Evolutionary conservation across 441 rosid genomes (phyloP).

Genomic region (Flueggea neowawraea): DNA sequence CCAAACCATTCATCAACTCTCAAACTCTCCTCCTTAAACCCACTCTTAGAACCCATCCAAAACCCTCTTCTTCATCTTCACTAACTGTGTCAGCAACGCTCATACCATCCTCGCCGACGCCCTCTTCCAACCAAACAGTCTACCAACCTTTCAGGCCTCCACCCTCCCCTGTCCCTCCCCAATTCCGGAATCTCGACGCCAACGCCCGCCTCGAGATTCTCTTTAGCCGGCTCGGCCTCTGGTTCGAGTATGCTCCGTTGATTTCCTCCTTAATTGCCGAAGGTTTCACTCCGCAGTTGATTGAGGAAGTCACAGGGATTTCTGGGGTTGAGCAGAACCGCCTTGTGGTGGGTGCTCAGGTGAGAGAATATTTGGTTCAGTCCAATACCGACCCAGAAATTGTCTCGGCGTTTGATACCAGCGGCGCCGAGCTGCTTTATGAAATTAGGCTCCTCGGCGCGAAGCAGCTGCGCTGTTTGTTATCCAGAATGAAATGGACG

Average conservation of each 20-base stretch:
- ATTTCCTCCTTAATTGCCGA: conserved; percentile 62
- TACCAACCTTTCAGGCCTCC: conserved; percentile 97
- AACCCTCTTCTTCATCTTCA: no score
- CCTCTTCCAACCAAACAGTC: conserved; percentile 24
- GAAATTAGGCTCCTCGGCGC: conserved; percentile 71
- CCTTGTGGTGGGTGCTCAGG: conserved; percentile 67
- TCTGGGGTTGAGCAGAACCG: conserved; percentile 82
- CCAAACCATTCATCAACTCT: no score
- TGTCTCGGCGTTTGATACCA: conserved; percentile 52
- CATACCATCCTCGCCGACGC: conserved; percentile 11
- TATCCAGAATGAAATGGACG: conserved; percentile 39
- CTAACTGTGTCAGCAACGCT: conserved; percentile 8
- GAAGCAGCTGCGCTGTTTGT: conserved; percentile 51
- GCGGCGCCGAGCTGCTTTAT: conserved; percentile 75
- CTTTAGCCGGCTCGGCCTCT: conserved; percentile 37
- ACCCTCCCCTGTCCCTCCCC: conserved; percentile 57
- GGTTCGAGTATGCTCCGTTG: conserved; percentile 89
- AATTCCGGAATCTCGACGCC: conserved; percentile 60
- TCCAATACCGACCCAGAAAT: conserved; percentile 53
- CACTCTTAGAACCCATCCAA: no score
- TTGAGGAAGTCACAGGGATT: conserved; percentile 73
- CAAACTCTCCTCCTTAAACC: no score
- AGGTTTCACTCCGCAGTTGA: conserved; percentile 55
- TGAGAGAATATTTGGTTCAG: conserved; percentile 58
- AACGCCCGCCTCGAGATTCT: conserved; percentile 62